These are phyloP conservation scores for Chlorella ohadii DNA, from an alignment of 139 green algal species.

Conservation along the genomic window DNA sequence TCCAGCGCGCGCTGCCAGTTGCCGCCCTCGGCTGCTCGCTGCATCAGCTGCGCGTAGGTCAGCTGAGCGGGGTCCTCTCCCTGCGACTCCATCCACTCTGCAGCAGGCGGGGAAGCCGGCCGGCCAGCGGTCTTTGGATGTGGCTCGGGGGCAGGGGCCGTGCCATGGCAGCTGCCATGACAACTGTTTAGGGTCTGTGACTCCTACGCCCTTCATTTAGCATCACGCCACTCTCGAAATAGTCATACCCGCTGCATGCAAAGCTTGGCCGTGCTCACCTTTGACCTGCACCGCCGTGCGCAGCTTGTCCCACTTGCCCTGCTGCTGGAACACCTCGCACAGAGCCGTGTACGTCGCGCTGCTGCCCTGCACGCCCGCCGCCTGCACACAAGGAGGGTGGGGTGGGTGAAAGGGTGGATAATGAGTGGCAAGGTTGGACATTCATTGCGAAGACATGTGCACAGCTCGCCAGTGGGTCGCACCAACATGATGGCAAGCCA, in stretches of 20 bases:
- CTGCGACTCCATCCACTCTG: conserved; percentile 41
- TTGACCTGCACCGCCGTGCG: conserved; percentile 17
- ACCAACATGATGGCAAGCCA: no score
- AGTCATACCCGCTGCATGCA: neutral
- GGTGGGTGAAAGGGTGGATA: neutral
- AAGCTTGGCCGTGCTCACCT: no score
- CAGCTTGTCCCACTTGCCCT: conserved; percentile 31
- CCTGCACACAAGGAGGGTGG: neutral
- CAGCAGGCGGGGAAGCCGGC: neutral
- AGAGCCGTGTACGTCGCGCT: conserved; percentile 4
- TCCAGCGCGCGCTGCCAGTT: conserved; percentile 21
- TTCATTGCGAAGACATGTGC: no score
- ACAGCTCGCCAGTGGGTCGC: no score
- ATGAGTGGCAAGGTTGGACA: no score
- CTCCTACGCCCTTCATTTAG: no score
- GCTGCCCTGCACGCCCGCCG: neutral
- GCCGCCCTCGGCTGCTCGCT: conserved; percentile 8
- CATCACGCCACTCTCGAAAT: no score
- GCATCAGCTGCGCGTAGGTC: conserved; percentile 14
- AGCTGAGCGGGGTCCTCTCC: conserved; percentile 19
- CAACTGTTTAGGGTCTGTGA: no score
- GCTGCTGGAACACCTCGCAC: conserved; percentile 19
- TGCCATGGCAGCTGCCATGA: no score
- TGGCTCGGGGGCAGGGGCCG: no score
- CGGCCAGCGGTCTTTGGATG: no score